Base-by-base conservation (phyloP, 805 yeast species). In the Candida palmyrensis region DNA sequence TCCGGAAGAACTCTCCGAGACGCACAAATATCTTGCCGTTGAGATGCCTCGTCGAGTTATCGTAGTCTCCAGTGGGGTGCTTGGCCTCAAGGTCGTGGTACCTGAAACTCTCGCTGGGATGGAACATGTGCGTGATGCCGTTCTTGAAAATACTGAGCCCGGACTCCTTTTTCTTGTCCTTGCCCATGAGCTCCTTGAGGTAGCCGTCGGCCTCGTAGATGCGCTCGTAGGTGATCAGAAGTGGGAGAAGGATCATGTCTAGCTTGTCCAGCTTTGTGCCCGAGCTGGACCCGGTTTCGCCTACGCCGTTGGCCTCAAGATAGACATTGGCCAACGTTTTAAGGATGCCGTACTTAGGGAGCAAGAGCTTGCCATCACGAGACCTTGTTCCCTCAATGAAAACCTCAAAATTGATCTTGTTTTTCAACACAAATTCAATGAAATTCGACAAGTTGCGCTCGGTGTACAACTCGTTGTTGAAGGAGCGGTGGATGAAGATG, bases 371-470 rank as follows among this genome's bases (percentile, higher is more conserved):
- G n/a, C 83, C 83, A 40, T 77, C 77, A 38, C 83, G 61, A 2
- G 82, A 75, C 25, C 83, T 64, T 1, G 80, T 74, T n/a, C 83
- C 83, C 49, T 77, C 83, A 32, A 77, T 72, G 43, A 77, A 77
- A 38, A 79, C 75, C 46, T 77, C 82, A 40, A 77, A 57, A 41
- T 68, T 68, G 35, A 68, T 54, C 30, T 77, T 75, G 38, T 71
- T 61, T 15, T 59, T 37, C 18, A 77, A 60, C 6, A 73, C 42
- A 21, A 71, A 71, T 42, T 74, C 75, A 29, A 77, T 58, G 35
- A 69, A 65, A 25, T 55, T 71, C 47, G 55, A 64, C 57, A 51
- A 71, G 53, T 59, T 73, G 49, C 57, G 64, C 62, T 57, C 77
- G 15, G 72, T 64, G 42, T 66, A 65, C 18, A 55, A 44, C 50